Conservation (phyloP, 257 asterid species). For the Nicotiana obtusifolia region DNA sequence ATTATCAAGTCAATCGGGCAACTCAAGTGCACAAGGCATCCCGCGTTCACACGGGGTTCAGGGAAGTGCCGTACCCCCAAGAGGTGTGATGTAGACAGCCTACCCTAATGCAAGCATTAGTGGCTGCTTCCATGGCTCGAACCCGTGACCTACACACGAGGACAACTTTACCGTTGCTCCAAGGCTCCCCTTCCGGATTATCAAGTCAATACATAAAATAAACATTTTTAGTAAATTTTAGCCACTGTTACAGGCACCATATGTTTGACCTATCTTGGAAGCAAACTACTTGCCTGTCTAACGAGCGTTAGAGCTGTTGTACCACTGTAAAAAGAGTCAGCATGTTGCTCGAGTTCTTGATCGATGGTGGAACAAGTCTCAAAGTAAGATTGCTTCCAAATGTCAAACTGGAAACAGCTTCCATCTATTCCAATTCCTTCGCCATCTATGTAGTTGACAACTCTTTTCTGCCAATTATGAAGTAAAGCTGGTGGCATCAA, state of each 20-base stretch:
- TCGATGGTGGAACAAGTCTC: slow-evolving; percentile 65
- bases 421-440: slow-evolving; percentile 16
- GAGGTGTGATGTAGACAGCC: too few species aligned
- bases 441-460: slow-evolving; percentile 30
- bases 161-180: too few species aligned
- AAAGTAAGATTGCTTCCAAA: slow-evolving; percentile 55
- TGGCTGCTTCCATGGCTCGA: too few species aligned
- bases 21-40: too few species aligned
- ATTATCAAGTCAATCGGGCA: not conserved
- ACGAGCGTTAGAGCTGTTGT: slow-evolving; percentile 57
- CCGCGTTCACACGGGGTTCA: too few species aligned
- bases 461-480: slow-evolving; percentile 55
- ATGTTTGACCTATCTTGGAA: not conserved
- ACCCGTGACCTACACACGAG: too few species aligned
- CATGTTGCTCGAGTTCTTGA: slow-evolving; percentile 40
- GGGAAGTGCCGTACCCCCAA: too few species aligned
- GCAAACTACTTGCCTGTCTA: slow-evolving; percentile 38
- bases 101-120: too few species aligned
- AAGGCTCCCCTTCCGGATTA: too few species aligned
- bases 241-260: not conserved
- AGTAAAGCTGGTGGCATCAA: slow-evolving; percentile 55
- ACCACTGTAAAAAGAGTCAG: slow-evolving; percentile 72
- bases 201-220: not conserved
- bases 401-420: slow-evolving; percentile 29
- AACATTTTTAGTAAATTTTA: not conserved